Evolutionary conservation across 2,329 filamentous ascomycete species (phyloP).

Genomic region (Sporothrix brasiliensis): DNA sequence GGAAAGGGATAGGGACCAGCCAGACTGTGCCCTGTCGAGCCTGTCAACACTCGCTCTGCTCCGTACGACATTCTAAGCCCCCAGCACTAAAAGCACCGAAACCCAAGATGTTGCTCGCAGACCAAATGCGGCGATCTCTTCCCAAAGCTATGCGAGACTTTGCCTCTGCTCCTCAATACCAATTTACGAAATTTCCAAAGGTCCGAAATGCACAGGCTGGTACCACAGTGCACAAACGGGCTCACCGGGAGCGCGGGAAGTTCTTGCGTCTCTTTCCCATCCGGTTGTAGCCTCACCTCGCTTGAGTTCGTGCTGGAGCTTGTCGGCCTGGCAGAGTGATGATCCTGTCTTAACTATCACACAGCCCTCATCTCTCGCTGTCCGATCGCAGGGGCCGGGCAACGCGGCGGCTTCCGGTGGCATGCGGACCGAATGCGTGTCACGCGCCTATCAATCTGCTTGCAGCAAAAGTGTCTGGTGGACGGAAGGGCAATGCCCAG

Average conservation of each 20-base stretch:
- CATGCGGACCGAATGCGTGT: not conserved
- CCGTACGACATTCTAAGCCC: no score
- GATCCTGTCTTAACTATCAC: not conserved
- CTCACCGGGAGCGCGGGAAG: not conserved
- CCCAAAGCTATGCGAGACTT: constrained; percentile 5
- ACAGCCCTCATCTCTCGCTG: not conserved
- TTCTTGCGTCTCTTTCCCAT: constrained; percentile 13
- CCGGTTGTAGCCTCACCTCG: constrained; percentile 20
- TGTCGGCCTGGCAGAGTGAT: constrained; percentile 2
- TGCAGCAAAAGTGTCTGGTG: not conserved
- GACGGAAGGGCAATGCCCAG: not conserved
- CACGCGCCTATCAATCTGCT: not conserved
- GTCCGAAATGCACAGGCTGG: not conserved
- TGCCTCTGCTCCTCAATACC: constrained; percentile 3
- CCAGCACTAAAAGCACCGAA: not conserved
- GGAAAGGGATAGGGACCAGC: constrained; percentile 7
- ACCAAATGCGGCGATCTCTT: constrained; percentile 6
- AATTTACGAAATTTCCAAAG: not conserved
- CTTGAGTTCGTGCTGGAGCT: not conserved
- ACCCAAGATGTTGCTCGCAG: constrained; percentile 4
- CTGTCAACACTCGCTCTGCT: not conserved
- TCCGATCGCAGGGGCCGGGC: constrained; percentile 9
- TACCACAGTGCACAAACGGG: not conserved
- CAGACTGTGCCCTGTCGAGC: not conserved
- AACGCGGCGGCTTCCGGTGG: constrained; percentile 13